Base-by-base conservation (phyloP, 108 stramenopile genomes). In the Seminavis robusta region DNA sequence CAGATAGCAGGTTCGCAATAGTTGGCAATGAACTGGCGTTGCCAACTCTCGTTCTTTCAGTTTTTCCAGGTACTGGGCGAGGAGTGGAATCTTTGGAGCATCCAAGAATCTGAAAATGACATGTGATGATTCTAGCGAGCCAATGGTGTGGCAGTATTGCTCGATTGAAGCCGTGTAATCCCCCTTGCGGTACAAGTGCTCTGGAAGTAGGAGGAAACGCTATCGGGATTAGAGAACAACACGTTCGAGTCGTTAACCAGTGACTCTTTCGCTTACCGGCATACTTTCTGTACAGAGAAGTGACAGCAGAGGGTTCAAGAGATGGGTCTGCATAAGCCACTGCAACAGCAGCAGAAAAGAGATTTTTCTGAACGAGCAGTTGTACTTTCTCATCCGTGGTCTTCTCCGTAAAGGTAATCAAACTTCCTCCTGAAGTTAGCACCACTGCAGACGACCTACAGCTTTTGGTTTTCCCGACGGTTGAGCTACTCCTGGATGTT, bases 71-170 rank as follows among this genome's bases (percentile, higher is more conserved):
- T 98, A 98, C 41, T 71, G 73, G 19, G 87, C 91, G 23, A 96
- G 59, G 20, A 90, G 53, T 23, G 79, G 78, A 60, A 95, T 91
- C 44, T 94, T 86, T 25, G 88, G 94, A 4, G 96, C 81, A 73
- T 95, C 95, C 34, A 98, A 68, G 50, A 73, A 98, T 24, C 95
- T 77, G 53, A 85, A 89, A 47, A 98, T 86, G 45, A 98, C 96
- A 55, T 96, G 94, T 17, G 92, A 93, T 6, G 94, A 78, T 47
- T 97, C 95, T 37, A 97, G 56, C 33, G 86, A 81, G 0, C 98
- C 96, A 61, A 98, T 95, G 7, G 97, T 98, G 44, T 88, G 61
- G 42, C 83, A 79, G 78, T 96, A 98, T 71, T 97, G 96, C 48
- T 86, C 81, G 72, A 96, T 90, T 28, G 94, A 87, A 19, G 79